phyloP scores from a whole-genome alignment of 352 stramenopile species.

The Phytophthora rubi region DNA sequence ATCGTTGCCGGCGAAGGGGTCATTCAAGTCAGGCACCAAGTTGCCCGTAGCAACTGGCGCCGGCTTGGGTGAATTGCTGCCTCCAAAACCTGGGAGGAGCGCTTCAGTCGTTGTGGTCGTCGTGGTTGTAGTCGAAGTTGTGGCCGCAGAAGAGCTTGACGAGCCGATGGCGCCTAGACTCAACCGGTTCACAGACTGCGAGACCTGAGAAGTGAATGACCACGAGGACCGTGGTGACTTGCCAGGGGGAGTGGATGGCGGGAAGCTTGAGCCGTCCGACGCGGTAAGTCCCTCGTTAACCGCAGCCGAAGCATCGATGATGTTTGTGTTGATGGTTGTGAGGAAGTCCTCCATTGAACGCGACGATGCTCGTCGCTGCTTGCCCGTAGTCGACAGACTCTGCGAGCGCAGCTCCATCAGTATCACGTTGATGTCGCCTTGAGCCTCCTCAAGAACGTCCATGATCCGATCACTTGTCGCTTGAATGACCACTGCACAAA shows the following conservation, averaged over 20 bases:
- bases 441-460: conserved; percentile 75
- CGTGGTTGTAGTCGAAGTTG: conserved; percentile 18
- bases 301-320: conserved; percentile 39
- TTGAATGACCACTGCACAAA: conserved; percentile 75
- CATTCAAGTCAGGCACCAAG: conserved; percentile 39
- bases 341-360: conserved; percentile 78
- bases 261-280: conserved; percentile 38
- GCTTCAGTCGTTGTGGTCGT: conserved; percentile 15
- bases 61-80: conserved; percentile 12
- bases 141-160: conserved; percentile 20
- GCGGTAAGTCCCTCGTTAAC: conserved; percentile 32
- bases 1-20: conserved; percentile 75
- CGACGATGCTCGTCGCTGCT: conserved; percentile 57
- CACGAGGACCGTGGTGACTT: conserved; percentile 44
- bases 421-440: conserved; percentile 65
- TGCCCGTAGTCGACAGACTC: conserved; percentile 46
- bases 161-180: conserved; percentile 36
- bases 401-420: conserved; percentile 68
- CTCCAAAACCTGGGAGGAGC: conserved; percentile 26
- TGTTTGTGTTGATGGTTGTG: conserved; percentile 64
- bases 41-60: conserved; percentile 15
- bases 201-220: conserved; percentile 41
- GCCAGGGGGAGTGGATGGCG: conserved; percentile 44
- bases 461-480: conserved; percentile 71
- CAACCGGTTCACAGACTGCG: conserved; percentile 35